A percentile compares a stretch with the other conserved stretches of the same genome.
Evolutionary conservation across 768 basidiomycete genomes (phyloP).

Genomic region (Rhizopogon vinicolor): DNA sequence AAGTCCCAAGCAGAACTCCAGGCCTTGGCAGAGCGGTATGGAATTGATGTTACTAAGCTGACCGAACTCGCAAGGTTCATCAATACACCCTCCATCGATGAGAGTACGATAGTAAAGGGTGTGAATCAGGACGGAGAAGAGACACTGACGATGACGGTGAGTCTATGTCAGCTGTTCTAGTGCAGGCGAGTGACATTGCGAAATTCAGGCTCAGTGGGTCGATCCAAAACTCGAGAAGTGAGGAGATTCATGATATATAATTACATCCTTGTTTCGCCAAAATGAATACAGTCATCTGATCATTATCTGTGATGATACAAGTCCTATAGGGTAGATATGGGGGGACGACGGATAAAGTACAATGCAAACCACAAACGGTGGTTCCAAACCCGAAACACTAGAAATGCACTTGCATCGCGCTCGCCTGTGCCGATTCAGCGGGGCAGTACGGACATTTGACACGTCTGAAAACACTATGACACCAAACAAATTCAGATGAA

Average conservation of each 20-base stretch:
- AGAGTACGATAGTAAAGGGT: constrained; percentile 36
- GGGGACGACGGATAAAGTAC: background rate
- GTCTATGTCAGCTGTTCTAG: constrained; percentile 11
- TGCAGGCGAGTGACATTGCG: background rate
- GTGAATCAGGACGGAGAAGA: constrained; percentile 56
- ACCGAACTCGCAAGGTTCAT: constrained; percentile 51
- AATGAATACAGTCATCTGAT: too few species aligned
- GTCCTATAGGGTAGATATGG: constrained; percentile 1
- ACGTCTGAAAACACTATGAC: constrained; percentile 43
- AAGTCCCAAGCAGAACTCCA: constrained; percentile 38
- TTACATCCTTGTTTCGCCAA: background rate
- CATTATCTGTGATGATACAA: background rate
- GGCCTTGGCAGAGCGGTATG: constrained; percentile 48
- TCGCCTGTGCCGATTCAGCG: constrained; percentile 55
- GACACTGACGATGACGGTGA: constrained; percentile 43
- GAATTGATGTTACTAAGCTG: constrained; percentile 48
- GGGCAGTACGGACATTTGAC: constrained; percentile 99
- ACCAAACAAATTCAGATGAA: background rate
- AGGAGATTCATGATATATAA: background rate
- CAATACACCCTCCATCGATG: constrained; percentile 60
- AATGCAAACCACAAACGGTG: constrained; percentile 5
- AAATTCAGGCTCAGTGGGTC: constrained; percentile 22
- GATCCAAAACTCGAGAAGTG: constrained; percentile 11
- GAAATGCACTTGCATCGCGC: constrained; percentile 65
- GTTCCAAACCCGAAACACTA: constrained; percentile 23